These are phyloP conservation scores for Davidsoniella virescens DNA, from an alignment of 2,329 filamentous ascomycete species.

Conservation along the genomic window DNA sequence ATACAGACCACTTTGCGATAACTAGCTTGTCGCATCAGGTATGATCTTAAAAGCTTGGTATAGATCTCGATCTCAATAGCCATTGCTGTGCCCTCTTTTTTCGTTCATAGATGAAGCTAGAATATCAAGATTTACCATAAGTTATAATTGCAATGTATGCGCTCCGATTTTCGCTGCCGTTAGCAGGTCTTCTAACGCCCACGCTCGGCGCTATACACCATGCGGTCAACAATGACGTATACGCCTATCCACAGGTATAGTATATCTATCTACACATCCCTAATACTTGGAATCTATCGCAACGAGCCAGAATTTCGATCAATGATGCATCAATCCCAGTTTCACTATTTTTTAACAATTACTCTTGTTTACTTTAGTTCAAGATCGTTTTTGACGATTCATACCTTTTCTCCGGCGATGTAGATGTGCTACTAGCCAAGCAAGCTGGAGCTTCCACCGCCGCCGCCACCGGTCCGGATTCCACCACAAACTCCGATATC, in stretches of 20 bases:
- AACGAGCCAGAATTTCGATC: background rate
- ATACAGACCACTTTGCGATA: too few relatives aligned
- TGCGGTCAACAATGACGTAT: slow-evolving; percentile 59
- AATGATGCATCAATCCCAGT: background rate
- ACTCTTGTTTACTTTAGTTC: slow-evolving; percentile 37
- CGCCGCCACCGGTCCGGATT: slow-evolving; percentile 8
- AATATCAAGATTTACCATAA: too few relatives aligned
- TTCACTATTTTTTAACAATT: slow-evolving; percentile 1
- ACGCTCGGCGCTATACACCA: too few relatives aligned
- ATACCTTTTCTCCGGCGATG: slow-evolving; percentile 56
- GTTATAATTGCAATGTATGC: too few relatives aligned
- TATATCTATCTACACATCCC: background rate
- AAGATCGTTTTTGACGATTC: slow-evolving; percentile 61
- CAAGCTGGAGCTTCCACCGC: slow-evolving; percentile 18
- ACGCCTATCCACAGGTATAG: slow-evolving; percentile 71
- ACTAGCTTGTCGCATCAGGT: too few relatives aligned
- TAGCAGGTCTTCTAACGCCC: too few relatives aligned
- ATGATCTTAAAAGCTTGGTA: too few relatives aligned
- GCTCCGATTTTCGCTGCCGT: too few relatives aligned
- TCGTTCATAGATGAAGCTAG: too few relatives aligned
- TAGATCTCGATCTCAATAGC: too few relatives aligned
- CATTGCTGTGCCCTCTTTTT: too few relatives aligned
- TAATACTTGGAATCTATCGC: background rate
- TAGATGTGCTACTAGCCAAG: slow-evolving; percentile 40
- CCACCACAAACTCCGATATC: slow-evolving; percentile 21